phyloP scores from a whole-genome alignment of 1,139 yeast genomes.

The Pichia sp. region DNA sequence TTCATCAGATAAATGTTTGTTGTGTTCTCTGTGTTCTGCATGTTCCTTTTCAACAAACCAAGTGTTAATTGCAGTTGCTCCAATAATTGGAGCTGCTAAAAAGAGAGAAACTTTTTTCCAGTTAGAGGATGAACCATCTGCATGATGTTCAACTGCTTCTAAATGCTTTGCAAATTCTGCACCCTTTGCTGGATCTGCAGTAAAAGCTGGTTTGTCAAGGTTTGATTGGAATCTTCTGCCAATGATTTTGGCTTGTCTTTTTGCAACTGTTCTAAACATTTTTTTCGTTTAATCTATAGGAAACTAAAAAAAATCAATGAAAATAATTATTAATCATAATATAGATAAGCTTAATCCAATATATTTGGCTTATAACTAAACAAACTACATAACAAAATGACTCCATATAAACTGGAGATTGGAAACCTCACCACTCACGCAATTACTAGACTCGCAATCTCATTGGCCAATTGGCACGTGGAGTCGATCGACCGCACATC shows the following conservation, averaged over 20 bases:
- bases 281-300: too few species aligned
- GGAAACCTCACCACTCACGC: not conserved
- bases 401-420: too few species aligned
- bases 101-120: slow-evolving; percentile 84
- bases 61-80: slow-evolving; percentile 73
- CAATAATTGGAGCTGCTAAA: slow-evolving; percentile 78
- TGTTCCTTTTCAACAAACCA: slow-evolving; percentile 78
- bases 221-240: slow-evolving; percentile 29
- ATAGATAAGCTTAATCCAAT: too few species aligned
- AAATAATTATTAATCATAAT: too few species aligned
- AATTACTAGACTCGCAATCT: not conserved
- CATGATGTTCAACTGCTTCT: slow-evolving; percentile 67
- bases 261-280: slow-evolving; percentile 27
- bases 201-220: slow-evolving; percentile 27
- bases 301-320: too few species aligned
- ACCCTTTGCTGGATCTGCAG: slow-evolving; percentile 46
- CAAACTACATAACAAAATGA: too few species aligned
- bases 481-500: too few species aligned
- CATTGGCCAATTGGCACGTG: not conserved
- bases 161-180: slow-evolving; percentile 42
- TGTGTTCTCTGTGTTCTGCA: slow-evolving; percentile 83
- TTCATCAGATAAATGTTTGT: slow-evolving; percentile 69
- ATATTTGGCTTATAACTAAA: too few species aligned
- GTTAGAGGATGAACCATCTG: slow-evolving; percentile 61
- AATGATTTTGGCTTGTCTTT: slow-evolving; percentile 19